Percentiles rank a stretch among this genome's conserved stretches.
These are phyloP conservation scores for Pisolithus thermaeus DNA, from an alignment of 1,284 basidiomycete genomes.

Conservation along the genomic window DNA sequence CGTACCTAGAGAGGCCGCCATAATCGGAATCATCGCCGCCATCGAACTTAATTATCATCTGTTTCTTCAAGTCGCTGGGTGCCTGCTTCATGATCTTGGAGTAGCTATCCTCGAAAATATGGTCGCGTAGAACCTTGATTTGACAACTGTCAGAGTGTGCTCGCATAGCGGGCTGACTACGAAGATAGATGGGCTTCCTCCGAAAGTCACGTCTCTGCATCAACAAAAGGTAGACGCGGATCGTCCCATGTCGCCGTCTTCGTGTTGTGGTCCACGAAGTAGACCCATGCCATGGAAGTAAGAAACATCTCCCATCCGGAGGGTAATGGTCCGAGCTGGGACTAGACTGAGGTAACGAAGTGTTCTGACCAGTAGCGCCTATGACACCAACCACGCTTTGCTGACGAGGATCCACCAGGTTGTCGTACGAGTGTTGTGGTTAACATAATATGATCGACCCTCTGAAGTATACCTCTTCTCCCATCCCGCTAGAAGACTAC, in stretches of 20 bases:
- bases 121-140: constrained; percentile 88
- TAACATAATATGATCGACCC: constrained; percentile 90
- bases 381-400: constrained; percentile 88
- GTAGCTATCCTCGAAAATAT: constrained; percentile 94
- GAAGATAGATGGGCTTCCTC: constrained; percentile 94
- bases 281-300: constrained; percentile 88
- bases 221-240: constrained; percentile 79
- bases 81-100: constrained; percentile 95
- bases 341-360: constrained; percentile 78
- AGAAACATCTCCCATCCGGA: constrained; percentile 98
- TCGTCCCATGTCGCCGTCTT: constrained; percentile 99
- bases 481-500: constrained; percentile 88
- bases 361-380: constrained; percentile 79
- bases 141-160: constrained; percentile 89
- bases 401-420: constrained; percentile 91
- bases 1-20: constrained; percentile 83
- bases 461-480: constrained; percentile 94
- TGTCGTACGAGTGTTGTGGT: constrained; percentile 91
- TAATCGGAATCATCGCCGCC: constrained; percentile 96
- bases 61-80: constrained; percentile 90
- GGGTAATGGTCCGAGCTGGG: constrained; percentile 86
- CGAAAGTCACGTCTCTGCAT: constrained; percentile 96
- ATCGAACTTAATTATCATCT: constrained; percentile 97
- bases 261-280: constrained; percentile 96
- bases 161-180: constrained; percentile 89